Evolutionary conservation across 2,329 filamentous ascomycete genomes (phyloP).

Genomic region (Phialocephala sp.): DNA sequence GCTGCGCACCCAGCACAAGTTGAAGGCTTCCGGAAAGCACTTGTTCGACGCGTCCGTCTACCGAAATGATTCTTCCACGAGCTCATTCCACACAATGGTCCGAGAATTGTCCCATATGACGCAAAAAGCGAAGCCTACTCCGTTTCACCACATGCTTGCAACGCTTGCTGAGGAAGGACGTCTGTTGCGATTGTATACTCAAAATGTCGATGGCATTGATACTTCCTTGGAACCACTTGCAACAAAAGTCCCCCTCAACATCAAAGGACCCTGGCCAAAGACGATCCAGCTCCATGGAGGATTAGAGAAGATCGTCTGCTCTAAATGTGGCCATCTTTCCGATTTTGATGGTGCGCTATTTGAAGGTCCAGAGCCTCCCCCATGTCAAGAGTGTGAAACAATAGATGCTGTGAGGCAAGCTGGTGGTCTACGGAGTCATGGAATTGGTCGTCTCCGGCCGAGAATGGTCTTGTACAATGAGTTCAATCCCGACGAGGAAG

Average conservation of each 20-base stretch:
- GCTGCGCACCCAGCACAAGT: slow-evolving; percentile 83
- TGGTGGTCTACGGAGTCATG: slow-evolving; percentile 89
- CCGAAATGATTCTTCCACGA: slow-evolving; percentile 85
- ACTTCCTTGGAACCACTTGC: slow-evolving; percentile 79
- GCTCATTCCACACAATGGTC: slow-evolving; percentile 96
- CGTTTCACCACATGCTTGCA: slow-evolving; percentile 92
- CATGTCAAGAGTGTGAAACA: slow-evolving; percentile 75
- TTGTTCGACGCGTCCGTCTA: slow-evolving; percentile 98
- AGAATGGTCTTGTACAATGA: slow-evolving; percentile 98
- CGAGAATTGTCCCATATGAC: slow-evolving; percentile 83
- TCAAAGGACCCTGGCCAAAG: slow-evolving; percentile 89
- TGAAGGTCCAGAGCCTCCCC: slow-evolving; percentile 80
- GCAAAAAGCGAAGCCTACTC: slow-evolving; percentile 77
- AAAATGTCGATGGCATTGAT: slow-evolving; percentile 97
- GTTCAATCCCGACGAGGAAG: slow-evolving; percentile 93
- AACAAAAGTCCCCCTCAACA: slow-evolving; percentile 79
- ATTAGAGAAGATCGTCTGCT: slow-evolving; percentile 94
- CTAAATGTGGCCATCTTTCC: slow-evolving; percentile 81
- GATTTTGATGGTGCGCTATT: slow-evolving; percentile 82
- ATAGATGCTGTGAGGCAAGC: slow-evolving; percentile 78
- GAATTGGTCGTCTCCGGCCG: slow-evolving; percentile 86
- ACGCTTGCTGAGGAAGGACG: slow-evolving; percentile 87
- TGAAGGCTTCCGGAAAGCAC: slow-evolving; percentile 92
- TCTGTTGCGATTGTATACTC: slow-evolving; percentile 88
- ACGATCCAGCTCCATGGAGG: slow-evolving; percentile 95